These are phyloP conservation scores for Pleurotus eryngii DNA, from an alignment of 768 basidiomycete species.

Conservation along the genomic window DNA sequence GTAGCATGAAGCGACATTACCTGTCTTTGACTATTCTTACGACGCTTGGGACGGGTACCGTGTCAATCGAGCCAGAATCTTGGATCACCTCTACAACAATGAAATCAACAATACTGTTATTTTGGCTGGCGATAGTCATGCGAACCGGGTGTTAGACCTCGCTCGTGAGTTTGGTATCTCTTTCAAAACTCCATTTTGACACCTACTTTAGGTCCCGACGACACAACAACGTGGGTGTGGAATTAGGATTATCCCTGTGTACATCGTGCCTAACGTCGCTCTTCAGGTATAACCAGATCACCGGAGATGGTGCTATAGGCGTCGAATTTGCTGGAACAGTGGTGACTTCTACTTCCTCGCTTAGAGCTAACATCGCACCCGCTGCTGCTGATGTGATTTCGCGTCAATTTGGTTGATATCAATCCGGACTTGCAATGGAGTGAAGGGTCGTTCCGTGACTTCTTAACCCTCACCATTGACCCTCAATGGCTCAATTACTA, in stretches of 20 bases:
- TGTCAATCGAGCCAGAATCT: constrained; percentile 49
- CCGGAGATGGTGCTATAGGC: constrained; percentile 48
- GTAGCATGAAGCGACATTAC: too few relatives aligned
- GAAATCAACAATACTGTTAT: constrained; percentile 52
- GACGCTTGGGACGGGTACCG: constrained; percentile 62
- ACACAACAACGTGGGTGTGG: constrained; percentile 37
- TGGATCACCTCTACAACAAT: constrained; percentile 47
- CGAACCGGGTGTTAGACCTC: constrained; percentile 59
- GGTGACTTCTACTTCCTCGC: constrained; percentile 48
- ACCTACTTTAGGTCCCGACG: constrained; percentile 50
- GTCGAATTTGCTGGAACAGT: constrained; percentile 65
- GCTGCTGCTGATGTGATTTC: constrained; percentile 36
- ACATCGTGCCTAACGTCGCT: constrained; percentile 8
- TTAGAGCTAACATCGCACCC: constrained; percentile 38
- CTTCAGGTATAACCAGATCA: constrained; percentile 42
- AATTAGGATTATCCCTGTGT: constrained; percentile 21
- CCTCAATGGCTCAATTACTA: constrained; percentile 46
- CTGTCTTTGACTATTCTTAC: constrained; percentile 15
- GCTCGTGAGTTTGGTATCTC: constrained; percentile 34
- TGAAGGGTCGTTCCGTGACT: constrained; percentile 56
- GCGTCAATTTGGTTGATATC: constrained; percentile 28
- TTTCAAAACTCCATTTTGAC: constrained; percentile 16
- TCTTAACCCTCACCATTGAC: constrained; percentile 52
- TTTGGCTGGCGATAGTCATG: constrained; percentile 61
- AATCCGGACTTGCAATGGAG: constrained; percentile 59